Percentiles rank a stretch among this genome's conserved stretches.
These are phyloP conservation scores for Suhomyces coccinellae DNA, from an alignment of 1,139 yeast species.

Conservation along the genomic window DNA sequence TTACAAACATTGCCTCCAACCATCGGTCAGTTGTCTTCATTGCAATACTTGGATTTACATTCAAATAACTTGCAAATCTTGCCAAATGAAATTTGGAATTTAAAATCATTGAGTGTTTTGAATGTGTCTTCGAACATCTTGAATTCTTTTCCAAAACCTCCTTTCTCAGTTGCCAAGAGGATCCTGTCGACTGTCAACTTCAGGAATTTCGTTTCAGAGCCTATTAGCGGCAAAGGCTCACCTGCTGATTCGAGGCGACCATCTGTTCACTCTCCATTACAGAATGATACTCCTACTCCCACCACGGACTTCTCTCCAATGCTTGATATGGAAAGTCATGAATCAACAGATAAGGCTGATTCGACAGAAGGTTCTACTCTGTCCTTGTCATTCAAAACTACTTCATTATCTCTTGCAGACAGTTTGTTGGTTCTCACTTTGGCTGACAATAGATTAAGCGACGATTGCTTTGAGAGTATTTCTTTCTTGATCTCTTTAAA, in stretches of 20 bases:
- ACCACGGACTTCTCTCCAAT: constrained; percentile 1
- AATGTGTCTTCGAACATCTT: constrained; percentile 83
- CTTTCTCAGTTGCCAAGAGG: constrained; percentile 36
- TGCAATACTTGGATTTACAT: constrained; percentile 78
- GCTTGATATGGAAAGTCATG: constrained; percentile 5
- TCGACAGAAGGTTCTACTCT: constrained; percentile 7
- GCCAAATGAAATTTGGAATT: constrained; percentile 68
- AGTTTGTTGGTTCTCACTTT: constrained; percentile 60
- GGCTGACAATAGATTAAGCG: constrained; percentile 83
- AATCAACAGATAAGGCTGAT: constrained; percentile 3
- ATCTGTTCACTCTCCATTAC: constrained; percentile 10
- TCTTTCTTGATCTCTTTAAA: constrained; percentile 60
- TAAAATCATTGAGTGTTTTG: constrained; percentile 56
- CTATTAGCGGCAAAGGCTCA: constrained; percentile 6
- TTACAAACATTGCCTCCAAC: constrained; percentile 70
- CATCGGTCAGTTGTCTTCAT: constrained; percentile 58
- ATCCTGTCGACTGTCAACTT: constrained; percentile 37
- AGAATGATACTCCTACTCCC: constrained; percentile 5
- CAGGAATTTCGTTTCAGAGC: constrained; percentile 13
- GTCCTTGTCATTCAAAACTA: constrained; percentile 12
- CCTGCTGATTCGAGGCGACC: constrained; percentile 15
- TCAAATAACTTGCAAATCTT: constrained; percentile 76
- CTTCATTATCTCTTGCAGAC: constrained; percentile 42
- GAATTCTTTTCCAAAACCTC: constrained; percentile 63
- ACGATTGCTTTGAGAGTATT: constrained; percentile 72